Base-by-base conservation (phyloP, 1,139 yeast genomes). In the Pichia sp. region DNA sequence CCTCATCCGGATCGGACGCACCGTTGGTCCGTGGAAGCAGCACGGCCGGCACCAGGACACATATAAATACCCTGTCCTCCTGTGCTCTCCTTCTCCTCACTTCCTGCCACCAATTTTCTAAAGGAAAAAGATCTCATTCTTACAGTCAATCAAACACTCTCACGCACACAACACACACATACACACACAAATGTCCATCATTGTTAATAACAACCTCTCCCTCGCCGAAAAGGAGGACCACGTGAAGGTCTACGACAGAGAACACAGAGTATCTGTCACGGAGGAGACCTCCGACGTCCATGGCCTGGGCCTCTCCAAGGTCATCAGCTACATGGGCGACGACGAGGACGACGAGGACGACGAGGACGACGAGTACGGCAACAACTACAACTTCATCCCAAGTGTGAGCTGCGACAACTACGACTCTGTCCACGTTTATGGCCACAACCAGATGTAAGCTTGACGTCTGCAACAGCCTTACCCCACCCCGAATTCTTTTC, bases 391-490 rank as follows among this genome's bases (percentile, higher is more conserved):
- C n/a, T 53, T 53, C 31, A 39, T 53, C 10, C 56, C 56, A 26
- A 44, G 28, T 19, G 56, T 53, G 9, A 30, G 45, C 16, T 47
- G 46, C 34, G 56, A 53, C 21, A 46, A 48, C 19, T 48, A 53
- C 22, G 53, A 53, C 4, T 49, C 42, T 34, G 47, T 53, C 10
- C 42, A 46, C 41, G 56, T 53, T 4, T 48, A 48, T 19, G 56
- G 56, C 10, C 52, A 53, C 48, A 50, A 47, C 44, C 54, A 51
- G 34, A 45, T 51, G 45, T 46, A 46, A 46, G n/a, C 4, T n/a
- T 18, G 19, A 39, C 13, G 5, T 10, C 10, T 13, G 13, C 13
- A 18, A 19, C 6, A 25, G 16, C 16, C 16, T 6, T 13, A 10
- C 16, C 7, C 16, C 5, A 2, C 36, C 16, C 13, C 16, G 36